These are phyloP conservation scores for Multifurca ochricompacta DNA, from an alignment of 768 basidiomycete species.

Conservation along the genomic window DNA sequence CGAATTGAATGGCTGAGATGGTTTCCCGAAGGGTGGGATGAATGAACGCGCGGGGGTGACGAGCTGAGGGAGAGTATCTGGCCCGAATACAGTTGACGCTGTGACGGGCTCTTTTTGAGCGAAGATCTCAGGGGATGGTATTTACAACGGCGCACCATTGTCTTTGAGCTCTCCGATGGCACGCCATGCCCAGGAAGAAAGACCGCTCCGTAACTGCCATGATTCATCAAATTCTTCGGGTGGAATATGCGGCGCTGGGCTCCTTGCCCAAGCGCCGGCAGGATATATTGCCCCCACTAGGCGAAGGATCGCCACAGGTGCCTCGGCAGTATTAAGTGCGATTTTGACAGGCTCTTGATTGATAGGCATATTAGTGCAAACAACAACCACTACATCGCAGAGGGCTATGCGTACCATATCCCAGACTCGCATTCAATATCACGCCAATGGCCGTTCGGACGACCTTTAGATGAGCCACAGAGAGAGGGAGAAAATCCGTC, in stretches of 20 bases:
- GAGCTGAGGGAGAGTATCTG: constrained; percentile 57
- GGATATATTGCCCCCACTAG: constrained; percentile 65
- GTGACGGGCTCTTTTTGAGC: constrained; percentile 2
- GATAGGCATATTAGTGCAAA: background rate
- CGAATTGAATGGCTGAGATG: constrained; percentile 33
- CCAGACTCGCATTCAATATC: constrained; percentile 68
- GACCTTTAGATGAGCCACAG: constrained; percentile 58
- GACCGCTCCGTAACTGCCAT: constrained; percentile 56
- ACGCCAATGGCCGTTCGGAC: constrained; percentile 74
- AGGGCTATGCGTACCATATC: constrained; percentile 48
- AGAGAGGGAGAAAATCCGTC: constrained; percentile 40
- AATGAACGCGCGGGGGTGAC: constrained; percentile 51
- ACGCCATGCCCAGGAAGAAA: constrained; percentile 75
- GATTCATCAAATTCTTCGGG: constrained; percentile 37
- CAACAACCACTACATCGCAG: background rate
- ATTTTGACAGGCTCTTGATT: constrained; percentile 59
- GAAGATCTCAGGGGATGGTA: background rate
- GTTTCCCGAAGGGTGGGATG: constrained; percentile 43
- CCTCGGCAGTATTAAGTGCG: constrained; percentile 60
- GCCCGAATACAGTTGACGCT: constrained; percentile 53
- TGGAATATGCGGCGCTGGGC: constrained; percentile 23
- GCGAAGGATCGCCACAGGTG: constrained; percentile 59
- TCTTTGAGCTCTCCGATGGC: constrained; percentile 66
- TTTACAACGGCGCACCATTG: constrained; percentile 43
- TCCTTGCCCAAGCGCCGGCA: constrained; percentile 54